phyloP scores from a whole-genome alignment of 139 green algal genomes.

The Auxenochlorella protothecoides region DNA sequence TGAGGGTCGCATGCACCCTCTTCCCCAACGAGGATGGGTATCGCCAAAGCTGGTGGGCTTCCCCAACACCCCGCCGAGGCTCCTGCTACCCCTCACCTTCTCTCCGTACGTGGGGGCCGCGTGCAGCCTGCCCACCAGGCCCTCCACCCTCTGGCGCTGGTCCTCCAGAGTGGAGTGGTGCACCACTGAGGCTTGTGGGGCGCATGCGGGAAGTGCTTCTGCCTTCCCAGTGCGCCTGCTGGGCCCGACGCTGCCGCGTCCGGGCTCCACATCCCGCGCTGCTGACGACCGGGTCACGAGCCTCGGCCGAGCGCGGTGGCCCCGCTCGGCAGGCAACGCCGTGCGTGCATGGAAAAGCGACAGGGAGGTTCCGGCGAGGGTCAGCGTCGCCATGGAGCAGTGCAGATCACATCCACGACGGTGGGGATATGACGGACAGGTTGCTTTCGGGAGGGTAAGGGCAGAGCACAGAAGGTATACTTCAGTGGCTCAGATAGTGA shows the following conservation, averaged over 20 bases:
- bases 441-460: no score
- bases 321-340: neutral
- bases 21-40: no score
- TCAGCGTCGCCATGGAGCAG: no score
- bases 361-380: no score
- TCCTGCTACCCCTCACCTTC: slow-evolving; percentile 11
- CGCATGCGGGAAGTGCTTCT: neutral
- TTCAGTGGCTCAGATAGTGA: no score
- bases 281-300: neutral
- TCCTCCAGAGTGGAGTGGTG: neutral
- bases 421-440: no score
- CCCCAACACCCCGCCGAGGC: neutral
- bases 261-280: no score
- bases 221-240: neutral
- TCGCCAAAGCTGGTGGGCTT: no score
- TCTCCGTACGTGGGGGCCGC: neutral
- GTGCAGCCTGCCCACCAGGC: slow-evolving; percentile 3
- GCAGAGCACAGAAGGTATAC: no score
- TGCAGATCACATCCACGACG: no score
- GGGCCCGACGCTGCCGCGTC: neutral
- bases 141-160: neutral
- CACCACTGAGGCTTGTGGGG: neutral
- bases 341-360: neutral
- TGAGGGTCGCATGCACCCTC: no score
- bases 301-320: neutral